phyloP scores from a whole-genome alignment of 2,329 filamentous ascomycete genomes.

The Conoideocrella luteorostrata region DNA sequence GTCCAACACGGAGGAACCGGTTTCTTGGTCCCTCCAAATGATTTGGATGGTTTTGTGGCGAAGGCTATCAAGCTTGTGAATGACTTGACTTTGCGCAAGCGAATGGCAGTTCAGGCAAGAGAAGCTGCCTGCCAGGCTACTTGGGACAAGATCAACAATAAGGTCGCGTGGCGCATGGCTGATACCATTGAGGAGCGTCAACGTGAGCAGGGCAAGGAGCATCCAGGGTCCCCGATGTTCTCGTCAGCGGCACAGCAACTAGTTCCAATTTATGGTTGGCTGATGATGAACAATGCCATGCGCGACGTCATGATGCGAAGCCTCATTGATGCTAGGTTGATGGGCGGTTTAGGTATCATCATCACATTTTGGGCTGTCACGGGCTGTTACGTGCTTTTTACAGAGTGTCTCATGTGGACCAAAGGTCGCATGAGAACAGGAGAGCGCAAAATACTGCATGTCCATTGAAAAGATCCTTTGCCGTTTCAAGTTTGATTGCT shows the following conservation, averaged over 20 bases:
- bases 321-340: conserved; percentile 37
- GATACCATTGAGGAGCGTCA: conserved; percentile 43
- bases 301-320: conserved; percentile 27
- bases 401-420: conserved; percentile 35
- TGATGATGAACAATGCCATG: conserved; percentile 33
- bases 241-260: conserved; percentile 22
- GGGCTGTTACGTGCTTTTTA: conserved; percentile 42
- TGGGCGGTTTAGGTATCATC: conserved; percentile 40
- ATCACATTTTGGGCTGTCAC: conserved; percentile 43
- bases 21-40: conserved; percentile 53
- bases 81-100: conserved; percentile 35
- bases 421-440: conserved; percentile 25
- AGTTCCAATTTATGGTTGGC: conserved; percentile 38
- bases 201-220: conserved; percentile 19
- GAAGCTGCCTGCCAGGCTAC: conserved; percentile 55
- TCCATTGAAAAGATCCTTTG: too few species aligned
- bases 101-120: conserved; percentile 43
- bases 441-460: conserved; percentile 16
- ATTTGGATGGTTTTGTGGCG: conserved; percentile 51
- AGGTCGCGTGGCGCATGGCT: conserved; percentile 58
- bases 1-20: conserved; percentile 54
- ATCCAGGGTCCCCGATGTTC: conserved; percentile 10
- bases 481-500: too few species aligned
- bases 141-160: conserved; percentile 67
- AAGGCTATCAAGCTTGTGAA: conserved; percentile 43